Percentiles rank a stretch among this genome's conserved stretches.
Conservation (phyloP, 2,329 filamentous ascomycete genomes). For the Aspergillus arachidicola region DNA sequence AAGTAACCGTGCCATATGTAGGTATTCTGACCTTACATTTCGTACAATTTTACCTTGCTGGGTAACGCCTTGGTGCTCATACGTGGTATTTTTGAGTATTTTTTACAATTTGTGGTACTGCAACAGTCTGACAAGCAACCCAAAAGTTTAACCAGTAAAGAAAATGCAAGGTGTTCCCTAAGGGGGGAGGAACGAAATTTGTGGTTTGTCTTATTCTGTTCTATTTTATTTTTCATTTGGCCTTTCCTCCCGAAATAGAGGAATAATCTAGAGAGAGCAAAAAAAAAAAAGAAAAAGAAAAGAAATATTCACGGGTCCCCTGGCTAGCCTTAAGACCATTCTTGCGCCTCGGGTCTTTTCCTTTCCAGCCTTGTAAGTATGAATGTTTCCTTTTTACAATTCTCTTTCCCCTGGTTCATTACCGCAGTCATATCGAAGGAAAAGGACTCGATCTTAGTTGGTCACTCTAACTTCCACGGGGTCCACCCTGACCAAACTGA, state of each 20-base stretch:
- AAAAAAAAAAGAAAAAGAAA: neutral
- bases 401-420: slow-evolving; percentile 6
- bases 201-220: neutral
- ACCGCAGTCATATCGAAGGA: slow-evolving; percentile 11
- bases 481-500: slow-evolving; percentile 20
- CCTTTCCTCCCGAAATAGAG: neutral
- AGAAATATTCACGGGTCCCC: neutral
- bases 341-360: slow-evolving; percentile 9
- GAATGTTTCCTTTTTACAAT: neutral
- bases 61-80: neutral
- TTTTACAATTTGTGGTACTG: neutral
- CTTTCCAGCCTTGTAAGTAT: slow-evolving; percentile 9
- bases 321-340: slow-evolving; percentile 1
- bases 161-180: slow-evolving; percentile 4
- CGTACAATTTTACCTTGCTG: neutral
- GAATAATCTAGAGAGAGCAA: too few species aligned
- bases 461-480: slow-evolving; percentile 10
- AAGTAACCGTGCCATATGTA: neutral
- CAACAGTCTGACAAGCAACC: slow-evolving; percentile 9
- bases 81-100: neutral
- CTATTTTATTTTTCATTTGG: neutral
- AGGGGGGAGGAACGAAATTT: neutral
- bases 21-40: neutral
- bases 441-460: slow-evolving; percentile 21
- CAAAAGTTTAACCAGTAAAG: slow-evolving; percentile 6